These are phyloP conservation scores for Chondrostereum purpureum DNA, from an alignment of 1,284 basidiomycete genomes.

Conservation along the genomic window DNA sequence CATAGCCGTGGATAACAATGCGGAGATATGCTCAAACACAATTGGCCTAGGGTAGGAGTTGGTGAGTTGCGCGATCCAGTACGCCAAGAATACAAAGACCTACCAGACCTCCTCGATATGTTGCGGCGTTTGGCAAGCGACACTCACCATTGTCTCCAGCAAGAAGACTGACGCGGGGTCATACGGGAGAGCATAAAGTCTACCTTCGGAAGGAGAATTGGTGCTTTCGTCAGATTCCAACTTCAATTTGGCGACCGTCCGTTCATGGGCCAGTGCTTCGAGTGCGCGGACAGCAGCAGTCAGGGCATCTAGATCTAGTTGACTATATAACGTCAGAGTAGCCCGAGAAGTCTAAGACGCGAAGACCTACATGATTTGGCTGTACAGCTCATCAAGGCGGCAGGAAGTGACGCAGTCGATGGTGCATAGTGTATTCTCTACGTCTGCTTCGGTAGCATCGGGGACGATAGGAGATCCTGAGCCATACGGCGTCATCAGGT, in stretches of 20 bases:
- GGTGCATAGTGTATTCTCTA: conserved; percentile 92
- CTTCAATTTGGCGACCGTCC: conserved; percentile 71
- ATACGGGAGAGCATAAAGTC: conserved; percentile 64
- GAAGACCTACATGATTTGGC: conserved; percentile 75
- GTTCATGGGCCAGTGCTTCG: conserved; percentile 84
- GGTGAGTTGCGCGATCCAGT: too few species aligned
- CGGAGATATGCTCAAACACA: conserved; percentile 86
- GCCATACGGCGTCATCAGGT: conserved; percentile 92
- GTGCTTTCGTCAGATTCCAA: conserved; percentile 59
- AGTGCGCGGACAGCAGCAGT: conserved; percentile 80
- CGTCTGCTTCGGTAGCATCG: conserved; percentile 80
- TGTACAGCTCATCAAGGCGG: conserved; percentile 89
- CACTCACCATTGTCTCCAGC: conserved; percentile 89
- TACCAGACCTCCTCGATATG: conserved; percentile 86
- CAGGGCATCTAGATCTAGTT: conserved; percentile 72
- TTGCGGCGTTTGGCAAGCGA: conserved; percentile 70
- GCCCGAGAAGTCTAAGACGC: conserved; percentile 1
- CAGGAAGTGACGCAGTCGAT: conserved; percentile 96
- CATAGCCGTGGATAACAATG: conserved; percentile 69
- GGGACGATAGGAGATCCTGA: conserved; percentile 66
- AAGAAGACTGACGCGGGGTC: conserved; percentile 93
- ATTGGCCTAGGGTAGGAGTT: conserved; percentile 59
- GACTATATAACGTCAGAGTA: conserved; percentile 35
- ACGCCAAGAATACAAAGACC: conserved; percentile 17
- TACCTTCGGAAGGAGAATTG: conserved; percentile 32